A percentile compares a stretch with the other conserved stretches of the same genome.
phyloP scores from a whole-genome alignment of 116 monocot genomes.

The Dioscorea cayenensis region DNA sequence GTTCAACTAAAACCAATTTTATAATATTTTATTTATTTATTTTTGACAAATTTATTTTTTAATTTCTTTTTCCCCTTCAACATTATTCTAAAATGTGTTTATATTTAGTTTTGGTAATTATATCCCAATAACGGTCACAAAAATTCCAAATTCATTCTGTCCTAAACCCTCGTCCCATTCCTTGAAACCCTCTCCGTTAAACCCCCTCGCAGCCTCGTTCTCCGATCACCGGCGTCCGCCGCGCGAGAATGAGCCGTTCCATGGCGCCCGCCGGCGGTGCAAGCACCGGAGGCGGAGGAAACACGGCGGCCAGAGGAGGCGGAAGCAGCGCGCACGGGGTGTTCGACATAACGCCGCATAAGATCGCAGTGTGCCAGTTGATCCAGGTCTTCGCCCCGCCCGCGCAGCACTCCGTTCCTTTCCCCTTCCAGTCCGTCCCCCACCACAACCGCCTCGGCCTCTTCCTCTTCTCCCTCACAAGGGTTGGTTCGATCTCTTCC shows the following conservation, averaged over 20 bases:
- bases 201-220: background rate
- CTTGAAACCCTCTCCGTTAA: no score
- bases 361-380: slow-evolving; percentile 84
- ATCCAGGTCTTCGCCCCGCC: slow-evolving; percentile 84
- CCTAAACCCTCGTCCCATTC: no score
- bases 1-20: no score
- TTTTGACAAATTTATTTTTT: no score
- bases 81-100: no score
- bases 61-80: no score
- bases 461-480: slow-evolving; percentile 80
- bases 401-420: slow-evolving; percentile 22
- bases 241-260: background rate
- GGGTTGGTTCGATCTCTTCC: slow-evolving; percentile 21
- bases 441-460: slow-evolving; percentile 90
- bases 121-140: no score
- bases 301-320: background rate
- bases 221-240: background rate
- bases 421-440: slow-evolving; percentile 59
- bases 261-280: background rate
- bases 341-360: slow-evolving; percentile 82
- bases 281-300: background rate
- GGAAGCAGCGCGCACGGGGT: slow-evolving; percentile 19
- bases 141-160: no score
- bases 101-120: no score
- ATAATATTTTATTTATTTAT: no score